Conservation (phyloP, 225 moss, liverwort and hornwort species). For the Pseudisothecium myosuroides region DNA sequence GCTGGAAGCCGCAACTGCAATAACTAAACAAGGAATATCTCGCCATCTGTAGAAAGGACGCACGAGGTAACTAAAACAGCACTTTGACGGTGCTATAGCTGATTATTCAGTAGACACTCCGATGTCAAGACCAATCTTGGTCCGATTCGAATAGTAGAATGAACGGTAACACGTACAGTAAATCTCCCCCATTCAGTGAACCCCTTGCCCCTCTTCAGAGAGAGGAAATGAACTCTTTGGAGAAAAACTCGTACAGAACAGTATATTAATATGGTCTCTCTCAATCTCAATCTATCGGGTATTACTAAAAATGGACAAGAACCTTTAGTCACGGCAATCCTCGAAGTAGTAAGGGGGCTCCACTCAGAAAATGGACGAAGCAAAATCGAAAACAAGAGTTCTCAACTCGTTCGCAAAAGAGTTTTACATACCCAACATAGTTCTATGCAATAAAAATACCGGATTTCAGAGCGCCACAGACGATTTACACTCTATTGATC, state of each 20-base stretch:
- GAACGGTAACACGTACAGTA: not conserved
- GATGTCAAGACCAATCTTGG: not conserved
- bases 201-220: not conserved
- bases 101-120: not conserved
- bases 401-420: not conserved
- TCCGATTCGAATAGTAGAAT: not conserved
- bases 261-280: no score
- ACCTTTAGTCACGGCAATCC: not conserved
- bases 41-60: not conserved
- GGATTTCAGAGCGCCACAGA: not conserved
- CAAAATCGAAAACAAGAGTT: no score
- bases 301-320: not conserved
- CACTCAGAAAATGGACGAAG: no score
- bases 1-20: not conserved
- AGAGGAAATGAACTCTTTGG: not conserved
- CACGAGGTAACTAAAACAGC: not conserved
- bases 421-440: no score
- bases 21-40: not conserved
- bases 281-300: not conserved
- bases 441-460: no score
- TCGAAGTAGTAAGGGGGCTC: no score
- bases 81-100: not conserved
- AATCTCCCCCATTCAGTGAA: not conserved
- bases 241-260: not conserved
- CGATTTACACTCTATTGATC: not conserved